Evolutionary conservation across 768 basidiomycete species (phyloP), one percentile per base, ranked within the genome.

Genomic region (Baorangia bicolor): DNA sequence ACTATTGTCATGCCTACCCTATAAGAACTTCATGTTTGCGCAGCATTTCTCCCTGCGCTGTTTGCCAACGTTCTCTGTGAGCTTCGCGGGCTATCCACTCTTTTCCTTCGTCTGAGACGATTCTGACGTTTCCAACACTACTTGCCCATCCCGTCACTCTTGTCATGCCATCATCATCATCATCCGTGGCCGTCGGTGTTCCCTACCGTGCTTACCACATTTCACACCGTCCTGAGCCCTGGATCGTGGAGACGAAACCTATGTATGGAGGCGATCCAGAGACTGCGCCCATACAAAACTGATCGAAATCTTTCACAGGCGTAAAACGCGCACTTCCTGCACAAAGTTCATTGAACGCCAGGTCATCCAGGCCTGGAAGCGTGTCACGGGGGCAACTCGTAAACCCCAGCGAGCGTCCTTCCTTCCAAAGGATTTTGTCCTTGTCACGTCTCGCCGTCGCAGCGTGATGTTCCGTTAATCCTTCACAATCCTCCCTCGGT

Each of bases 341-440:
- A 69, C 76, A 13, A 84, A 82, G 57, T 70, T 69, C 62, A 68
- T 88, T 54, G 79, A 84, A 63, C 84, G 86, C 52, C 82, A 80
- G 66, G 70, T 86, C 56, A 69, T 87, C 50, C 72, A 75, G 40
- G 74, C 78, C 11, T 88, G 86, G 86, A 88, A 88, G 64, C 70
- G 77, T 37, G 69, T 87, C 63, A 86, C 84, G 25, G 73, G 77
- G 23, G 71, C 74, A 30, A 77, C 81, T 31, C 82, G 81, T 58
- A 83, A 77, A 50, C 73, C 73, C 33, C 76, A 79, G 25, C 79
- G 82, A 39, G 74, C 77, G 6, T 84, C 86, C 3, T 66, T 80
- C 63, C 73, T 85, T 45, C 78, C 81, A 30, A 77, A 78, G 23
- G 85, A 84, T 65, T 87, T 87, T 66, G 78, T 86, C 62, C 74